Conservation (phyloP, 805 yeast genomes). For the Spathaspora hagerdaliae region DNA sequence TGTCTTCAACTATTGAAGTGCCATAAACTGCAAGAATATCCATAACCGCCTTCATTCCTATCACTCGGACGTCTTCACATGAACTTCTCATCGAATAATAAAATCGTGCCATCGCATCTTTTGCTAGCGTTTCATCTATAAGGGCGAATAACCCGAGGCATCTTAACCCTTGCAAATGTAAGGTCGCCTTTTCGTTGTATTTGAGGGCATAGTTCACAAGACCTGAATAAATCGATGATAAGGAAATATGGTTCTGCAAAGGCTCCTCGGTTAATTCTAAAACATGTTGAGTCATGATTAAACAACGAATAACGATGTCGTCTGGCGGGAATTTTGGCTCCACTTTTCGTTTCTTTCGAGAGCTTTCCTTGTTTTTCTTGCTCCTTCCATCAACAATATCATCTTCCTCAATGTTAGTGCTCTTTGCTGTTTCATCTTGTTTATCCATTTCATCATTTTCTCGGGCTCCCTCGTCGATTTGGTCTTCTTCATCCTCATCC, state of each 20-base stretch:
- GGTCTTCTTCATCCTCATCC: constrained; percentile 20
- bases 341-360: constrained; percentile 26
- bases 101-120: constrained; percentile 61
- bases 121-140: constrained; percentile 59
- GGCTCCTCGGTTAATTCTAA: constrained; percentile 65
- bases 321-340: constrained; percentile 41
- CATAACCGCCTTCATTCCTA: constrained; percentile 66
- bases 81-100: constrained; percentile 66
- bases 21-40: constrained; percentile 83
- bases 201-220: constrained; percentile 72
- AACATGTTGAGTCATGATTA: constrained; percentile 64
- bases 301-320: constrained; percentile 55
- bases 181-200: constrained; percentile 44
- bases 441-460: constrained; percentile 24
- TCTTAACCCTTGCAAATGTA: constrained; percentile 62
- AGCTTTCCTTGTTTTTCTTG: background rate
- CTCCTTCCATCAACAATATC: background rate
- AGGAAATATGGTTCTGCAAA: constrained; percentile 57
- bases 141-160: constrained; percentile 81
- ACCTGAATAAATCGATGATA: constrained; percentile 69
- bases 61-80: constrained; percentile 55
- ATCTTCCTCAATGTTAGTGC: background rate
- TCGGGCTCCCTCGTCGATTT: constrained; percentile 3
- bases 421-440: background rate
- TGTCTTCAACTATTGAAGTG: constrained; percentile 23